Conservation (phyloP, 768 basidiomycete genomes). For the Naematelia encephala region DNA sequence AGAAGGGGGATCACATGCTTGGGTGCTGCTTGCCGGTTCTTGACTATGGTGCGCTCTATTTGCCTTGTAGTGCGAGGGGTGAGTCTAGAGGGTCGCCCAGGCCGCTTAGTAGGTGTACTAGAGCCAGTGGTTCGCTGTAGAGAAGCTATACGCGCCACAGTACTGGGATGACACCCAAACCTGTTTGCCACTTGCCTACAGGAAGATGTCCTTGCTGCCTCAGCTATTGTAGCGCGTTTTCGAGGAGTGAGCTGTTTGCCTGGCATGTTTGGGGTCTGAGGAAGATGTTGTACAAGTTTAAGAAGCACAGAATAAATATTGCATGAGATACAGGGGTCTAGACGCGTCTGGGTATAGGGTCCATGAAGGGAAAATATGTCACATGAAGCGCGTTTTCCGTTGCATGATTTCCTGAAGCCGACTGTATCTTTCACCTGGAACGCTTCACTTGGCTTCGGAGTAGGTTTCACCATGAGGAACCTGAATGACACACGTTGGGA, state of each 20-base stretch:
- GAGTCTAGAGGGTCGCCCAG: background rate
- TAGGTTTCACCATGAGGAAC: too few relatives aligned
- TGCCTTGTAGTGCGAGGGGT: background rate
- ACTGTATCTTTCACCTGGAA: too few relatives aligned
- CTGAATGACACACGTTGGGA: too few relatives aligned
- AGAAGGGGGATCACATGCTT: slow-evolving; percentile 1
- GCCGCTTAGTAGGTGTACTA: background rate
- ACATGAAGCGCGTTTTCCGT: background rate
- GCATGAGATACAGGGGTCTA: too few relatives aligned
- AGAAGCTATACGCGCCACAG: slow-evolving; percentile 3
- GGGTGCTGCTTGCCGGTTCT: slow-evolving; percentile 1
- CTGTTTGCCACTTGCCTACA: slow-evolving; percentile 7
- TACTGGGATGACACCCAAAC: slow-evolving; percentile 7
- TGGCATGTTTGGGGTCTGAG: background rate
- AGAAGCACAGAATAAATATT: background rate
- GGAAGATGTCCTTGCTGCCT: background rate
- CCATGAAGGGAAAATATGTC: background rate
- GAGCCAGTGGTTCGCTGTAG: background rate
- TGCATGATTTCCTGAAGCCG: background rate
- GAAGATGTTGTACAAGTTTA: background rate
- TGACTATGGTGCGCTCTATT: background rate
- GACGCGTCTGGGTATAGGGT: background rate
- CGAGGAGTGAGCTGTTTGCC: background rate
- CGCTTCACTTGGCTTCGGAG: too few relatives aligned
- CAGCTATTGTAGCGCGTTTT: slow-evolving; percentile 4